Base-by-base conservation (phyloP, 768 basidiomycete species). In the Suillus occidentalis region DNA sequence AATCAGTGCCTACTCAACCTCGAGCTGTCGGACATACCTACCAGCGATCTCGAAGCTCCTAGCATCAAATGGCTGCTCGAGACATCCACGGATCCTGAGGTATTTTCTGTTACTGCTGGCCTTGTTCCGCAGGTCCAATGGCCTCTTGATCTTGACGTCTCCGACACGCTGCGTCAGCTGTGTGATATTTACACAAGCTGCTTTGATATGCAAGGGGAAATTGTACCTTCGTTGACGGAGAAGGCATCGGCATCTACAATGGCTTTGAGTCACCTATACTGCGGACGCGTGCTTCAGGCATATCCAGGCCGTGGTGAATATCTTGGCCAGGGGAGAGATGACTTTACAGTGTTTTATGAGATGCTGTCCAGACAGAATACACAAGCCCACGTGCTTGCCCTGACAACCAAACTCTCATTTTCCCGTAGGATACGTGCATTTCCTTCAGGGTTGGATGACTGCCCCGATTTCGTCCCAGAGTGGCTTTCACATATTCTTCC, bases 31-130 rank as follows among this genome's bases (percentile, higher is more conserved):
- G 49, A 25, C 25, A 25, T 10, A 25, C 49, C 14, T 7, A 50
- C 25, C 7, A 16, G 6, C 25, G 6, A 3, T 28, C 49, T 50
- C 3, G 49, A 50, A 8, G 49, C 49, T 6, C 49, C 49, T 28
- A 50, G 63, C 6, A 65, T 72, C n/a, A 39, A 37, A 42, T 72
- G 71, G 71, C 55, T 72, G 8, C 60, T 72, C 12, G 66, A 68
- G 50, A 72, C 63, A 6, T 72, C 71, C 16, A 70, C 60, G 4
- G 69, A 72, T 67, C 67, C 66, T 25, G 66, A 55, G 47, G 43
- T 50, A 16, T 50, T 50, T 16, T 14, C 14, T 2, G 49, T 22
- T 3, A 22, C 49, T 25, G 25, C 49, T 50, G 6, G 6, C 6
- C 49, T 50, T 50, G 49, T 50, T 50, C 49, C 25, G 14, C 14